phyloP scores from a whole-genome alignment of 73 alveolate genomes.

The Paramecium primaurelia region DNA sequence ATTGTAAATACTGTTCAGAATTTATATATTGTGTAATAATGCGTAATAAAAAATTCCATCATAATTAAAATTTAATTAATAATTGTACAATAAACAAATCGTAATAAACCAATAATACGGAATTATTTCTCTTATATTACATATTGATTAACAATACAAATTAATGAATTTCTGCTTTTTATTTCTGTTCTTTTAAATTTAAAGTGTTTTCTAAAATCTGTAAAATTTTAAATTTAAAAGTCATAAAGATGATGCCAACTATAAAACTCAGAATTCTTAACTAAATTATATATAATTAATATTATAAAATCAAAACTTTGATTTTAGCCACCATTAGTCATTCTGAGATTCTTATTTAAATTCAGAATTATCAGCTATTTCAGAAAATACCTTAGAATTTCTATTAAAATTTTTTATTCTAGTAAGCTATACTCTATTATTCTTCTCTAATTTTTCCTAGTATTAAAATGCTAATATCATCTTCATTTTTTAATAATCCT shows the following conservation, averaged over 20 bases:
- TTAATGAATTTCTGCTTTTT: not conserved
- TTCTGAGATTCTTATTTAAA: not conserved
- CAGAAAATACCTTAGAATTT: not conserved
- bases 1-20: not conserved
- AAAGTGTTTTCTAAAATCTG: not conserved
- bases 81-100: not conserved
- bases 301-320: not conserved
- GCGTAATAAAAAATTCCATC: not conserved
- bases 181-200: not conserved
- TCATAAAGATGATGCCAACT: not conserved
- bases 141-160: no score
- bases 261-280: not conserved
- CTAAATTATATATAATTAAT: not conserved
- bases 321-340: not conserved
- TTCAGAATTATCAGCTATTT: not conserved
- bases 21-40: not conserved
- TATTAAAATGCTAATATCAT: not conserved
- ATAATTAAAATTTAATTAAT: not conserved
- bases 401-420: not conserved
- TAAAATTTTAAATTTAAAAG: no score
- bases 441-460: not conserved
- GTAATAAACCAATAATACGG: not conserved
- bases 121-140: not conserved
- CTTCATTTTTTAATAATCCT: not conserved
- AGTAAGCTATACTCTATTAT: not conserved